phyloP scores from a whole-genome alignment of 139 green algal genomes.

The Pseudopediastrum boryanum region DNA sequence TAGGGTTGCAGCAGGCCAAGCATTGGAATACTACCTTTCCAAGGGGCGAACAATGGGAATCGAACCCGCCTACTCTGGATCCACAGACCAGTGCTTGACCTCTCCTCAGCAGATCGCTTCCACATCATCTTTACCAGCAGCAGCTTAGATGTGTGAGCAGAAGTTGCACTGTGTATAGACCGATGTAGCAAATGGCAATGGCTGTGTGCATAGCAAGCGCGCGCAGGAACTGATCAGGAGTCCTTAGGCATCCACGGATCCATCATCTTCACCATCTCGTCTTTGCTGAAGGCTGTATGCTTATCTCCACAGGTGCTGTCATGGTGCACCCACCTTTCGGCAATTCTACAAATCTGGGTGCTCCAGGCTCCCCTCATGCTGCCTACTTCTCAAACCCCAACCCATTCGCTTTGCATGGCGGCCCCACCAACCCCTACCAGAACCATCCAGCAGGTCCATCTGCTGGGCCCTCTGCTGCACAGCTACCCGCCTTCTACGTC shows the following conservation, averaged over 20 bases:
- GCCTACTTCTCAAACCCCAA: slow-evolving; percentile 25
- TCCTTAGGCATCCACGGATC: not conserved
- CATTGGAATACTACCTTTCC: not conserved
- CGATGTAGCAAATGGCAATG: not conserved
- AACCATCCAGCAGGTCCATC: not conserved
- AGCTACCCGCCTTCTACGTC: not conserved
- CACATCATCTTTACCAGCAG: not conserved
- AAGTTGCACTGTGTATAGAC: not conserved
- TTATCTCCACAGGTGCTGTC: slow-evolving; percentile 19
- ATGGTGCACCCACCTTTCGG: too few species aligned
- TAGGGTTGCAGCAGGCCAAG: not conserved
- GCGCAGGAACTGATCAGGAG: too few species aligned
- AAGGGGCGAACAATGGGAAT: not conserved
- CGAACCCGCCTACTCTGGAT: not conserved
- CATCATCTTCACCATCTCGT: not conserved
- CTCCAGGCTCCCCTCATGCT: slow-evolving; percentile 14
- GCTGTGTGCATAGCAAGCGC: too few species aligned
- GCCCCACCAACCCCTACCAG: not conserved
- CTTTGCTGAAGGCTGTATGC: not conserved
- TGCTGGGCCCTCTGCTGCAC: not conserved
- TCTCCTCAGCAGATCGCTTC: not conserved
- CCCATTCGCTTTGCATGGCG: not conserved
- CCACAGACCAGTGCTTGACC: not conserved
- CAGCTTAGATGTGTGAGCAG: not conserved
- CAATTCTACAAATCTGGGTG: too few species aligned